A percentile compares a stretch with the other conserved stretches of the same genome.
phyloP scores from a whole-genome alignment of 805 yeast genomes.

The Yamadazyma sp. region DNA sequence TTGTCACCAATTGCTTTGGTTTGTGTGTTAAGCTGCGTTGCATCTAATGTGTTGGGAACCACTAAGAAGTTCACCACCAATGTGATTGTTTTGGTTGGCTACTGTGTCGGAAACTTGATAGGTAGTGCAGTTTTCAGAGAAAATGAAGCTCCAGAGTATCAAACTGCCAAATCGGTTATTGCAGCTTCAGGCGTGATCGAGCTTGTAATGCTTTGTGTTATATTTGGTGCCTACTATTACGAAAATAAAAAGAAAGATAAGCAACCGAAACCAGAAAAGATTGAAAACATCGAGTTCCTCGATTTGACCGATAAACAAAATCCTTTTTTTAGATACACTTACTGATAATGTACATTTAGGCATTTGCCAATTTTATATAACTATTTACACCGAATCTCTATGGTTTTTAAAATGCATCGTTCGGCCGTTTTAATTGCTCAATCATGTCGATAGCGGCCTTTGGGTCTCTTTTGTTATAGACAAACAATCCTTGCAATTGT shows the following conservation, averaged over 20 bases:
- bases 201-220: conserved; percentile 24
- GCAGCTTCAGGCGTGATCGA: conserved; percentile 33
- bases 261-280: conserved; percentile 17
- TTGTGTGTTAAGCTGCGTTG: conserved; percentile 34
- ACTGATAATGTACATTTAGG: no score
- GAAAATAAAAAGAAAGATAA: conserved; percentile 42
- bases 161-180: conserved; percentile 41
- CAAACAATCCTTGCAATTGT: conserved; percentile 92
- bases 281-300: conserved; percentile 46
- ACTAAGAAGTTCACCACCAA: conserved; percentile 53
- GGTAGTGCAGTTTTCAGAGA: conserved; percentile 54
- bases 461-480: conserved; percentile 84
- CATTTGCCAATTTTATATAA: no score
- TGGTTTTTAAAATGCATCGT: conserved; percentile 8
- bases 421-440: conserved; percentile 38
- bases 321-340: conserved; percentile 49
- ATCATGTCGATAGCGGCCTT: conserved; percentile 70
- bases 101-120: conserved; percentile 53
- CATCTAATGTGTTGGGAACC: conserved; percentile 55
- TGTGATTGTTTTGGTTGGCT: conserved; percentile 47
- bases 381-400: conserved; percentile 1
- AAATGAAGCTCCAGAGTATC: conserved; percentile 44
- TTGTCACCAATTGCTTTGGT: conserved; percentile 29
- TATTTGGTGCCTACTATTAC: conserved; percentile 25
- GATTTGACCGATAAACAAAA: conserved; percentile 58